Evolutionary conservation across 192 early-diverging fungal genomes (phyloP), one percentile per base, ranked within the genome.

Genomic region (Entomortierella chlamydospora): DNA sequence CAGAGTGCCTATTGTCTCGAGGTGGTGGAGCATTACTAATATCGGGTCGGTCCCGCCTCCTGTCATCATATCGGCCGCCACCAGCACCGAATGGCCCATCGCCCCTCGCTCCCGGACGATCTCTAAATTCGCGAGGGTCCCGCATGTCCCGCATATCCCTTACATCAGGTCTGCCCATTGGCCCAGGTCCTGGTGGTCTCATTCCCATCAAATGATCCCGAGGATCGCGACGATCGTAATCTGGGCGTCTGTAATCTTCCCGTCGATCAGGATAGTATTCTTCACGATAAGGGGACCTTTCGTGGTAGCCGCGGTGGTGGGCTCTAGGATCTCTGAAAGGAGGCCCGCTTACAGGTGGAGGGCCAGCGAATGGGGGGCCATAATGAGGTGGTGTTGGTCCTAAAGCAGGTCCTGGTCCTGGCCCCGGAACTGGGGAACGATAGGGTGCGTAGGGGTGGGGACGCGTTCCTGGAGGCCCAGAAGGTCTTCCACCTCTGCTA

Each of bases 251-350:
- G 39, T 83, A 74, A 28, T 87, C 83, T 39, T 83, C 81, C 15
- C 83, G 78, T 29, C 82, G 73, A 50, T 84, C 83, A 41, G 78
- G 49, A 59, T 83, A 82, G 53, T 85, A 80, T 28, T 85, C 84
- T 28, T 85, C 84, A 4, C 70, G 66, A n/a, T 70, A 79, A 7
- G 79, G 72, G 22, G 69, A 63, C 22, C 83, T 43, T 22, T 85
- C 86, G 41, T 70, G 59, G 62, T 82, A 83, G 34, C 79, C 83
- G 37, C 83, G 72, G 37, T 68, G 70, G 52, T 78, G 76, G 37
- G 66, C 50, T 53, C 67, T 70, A 31, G 64, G 47, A 45, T 76
- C 61, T 59, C 76, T 45, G 70, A 56, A 77, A 59, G 68, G 63
- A 11, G 71, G 70, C 26, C 61, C 81, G 30, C 64, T 73, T 50